phyloP scores from a whole-genome alignment of 2,329 filamentous ascomycete species.

The Pyricularia pennisetigena region DNA sequence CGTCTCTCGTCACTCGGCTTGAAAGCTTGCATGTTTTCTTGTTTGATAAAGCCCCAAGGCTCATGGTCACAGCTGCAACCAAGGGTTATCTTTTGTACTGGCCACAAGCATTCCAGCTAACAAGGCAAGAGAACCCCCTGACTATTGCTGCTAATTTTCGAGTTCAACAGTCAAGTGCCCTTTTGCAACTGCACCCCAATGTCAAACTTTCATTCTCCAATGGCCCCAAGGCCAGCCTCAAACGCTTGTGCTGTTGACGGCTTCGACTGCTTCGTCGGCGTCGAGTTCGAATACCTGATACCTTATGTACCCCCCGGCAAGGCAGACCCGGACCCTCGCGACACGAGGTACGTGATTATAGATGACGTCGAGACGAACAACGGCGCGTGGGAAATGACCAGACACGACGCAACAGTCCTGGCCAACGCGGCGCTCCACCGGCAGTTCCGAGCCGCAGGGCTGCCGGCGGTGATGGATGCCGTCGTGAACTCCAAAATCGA shows the following conservation, averaged over 20 bases:
- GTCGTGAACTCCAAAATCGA: not conserved
- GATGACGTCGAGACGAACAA: not conserved
- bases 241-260: not conserved
- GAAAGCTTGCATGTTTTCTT: no score
- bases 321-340: not conserved
- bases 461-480: not conserved
- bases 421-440: not conserved
- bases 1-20: no score
- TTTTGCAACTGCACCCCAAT: not conserved
- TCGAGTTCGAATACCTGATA: slow-evolving; percentile 1
- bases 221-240: not conserved
- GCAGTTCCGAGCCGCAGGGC: not conserved
- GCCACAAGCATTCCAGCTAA: not conserved
- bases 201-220: not conserved
- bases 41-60: no score
- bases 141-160: not conserved
- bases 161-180: not conserved
- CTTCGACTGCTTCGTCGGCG: slow-evolving; percentile 1
- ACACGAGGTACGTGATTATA: not conserved
- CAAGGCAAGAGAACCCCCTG: not conserved
- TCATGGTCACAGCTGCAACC: no score
- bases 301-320: not conserved
- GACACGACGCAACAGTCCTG: not conserved
- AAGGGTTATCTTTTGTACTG: no score
- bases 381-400: not conserved